phyloP scores from a whole-genome alignment of 306 rosid genomes.

The Malus fusca region DNA sequence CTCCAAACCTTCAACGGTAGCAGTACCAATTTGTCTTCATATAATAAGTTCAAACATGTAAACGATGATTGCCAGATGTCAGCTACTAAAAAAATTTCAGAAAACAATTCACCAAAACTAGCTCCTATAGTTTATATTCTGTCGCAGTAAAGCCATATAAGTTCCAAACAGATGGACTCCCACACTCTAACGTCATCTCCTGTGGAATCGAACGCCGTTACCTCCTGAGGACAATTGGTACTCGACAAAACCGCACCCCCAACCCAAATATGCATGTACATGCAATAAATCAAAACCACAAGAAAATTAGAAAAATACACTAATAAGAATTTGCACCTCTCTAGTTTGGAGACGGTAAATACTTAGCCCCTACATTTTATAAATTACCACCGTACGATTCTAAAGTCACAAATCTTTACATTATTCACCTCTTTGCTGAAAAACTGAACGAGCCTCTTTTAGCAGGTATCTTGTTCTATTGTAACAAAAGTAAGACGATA shows the following conservation, averaged over 20 bases:
- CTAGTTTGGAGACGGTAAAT: no score
- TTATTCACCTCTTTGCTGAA: no score
- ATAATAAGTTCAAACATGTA: background rate
- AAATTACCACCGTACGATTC: no score
- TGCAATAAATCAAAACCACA: background rate
- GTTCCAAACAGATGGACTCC: background rate
- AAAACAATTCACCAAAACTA: background rate
- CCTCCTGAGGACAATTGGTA: slow-evolving; percentile 34
- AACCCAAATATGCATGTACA: slow-evolving; percentile 4
- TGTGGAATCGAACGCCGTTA: slow-evolving; percentile 27
- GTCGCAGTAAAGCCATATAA: background rate
- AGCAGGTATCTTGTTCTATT: no score
- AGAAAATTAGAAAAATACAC: background rate
- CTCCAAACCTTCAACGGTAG: slow-evolving; percentile 19
- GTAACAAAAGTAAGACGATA: no score
- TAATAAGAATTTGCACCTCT: no score
- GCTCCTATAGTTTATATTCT: background rate
- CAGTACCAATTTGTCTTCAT: slow-evolving; percentile 24
- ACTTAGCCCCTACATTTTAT: no score
- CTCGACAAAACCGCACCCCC: slow-evolving; percentile 37
- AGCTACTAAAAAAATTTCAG: background rate
- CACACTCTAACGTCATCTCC: slow-evolving; percentile 22
- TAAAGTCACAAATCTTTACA: no score
- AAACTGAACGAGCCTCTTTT: no score
- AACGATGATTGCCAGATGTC: background rate